A percentile compares a stretch with the other conserved stretches of the same genome.
Conservation (phyloP, 2,329 filamentous ascomycete genomes). For the Apiospora hydei region DNA sequence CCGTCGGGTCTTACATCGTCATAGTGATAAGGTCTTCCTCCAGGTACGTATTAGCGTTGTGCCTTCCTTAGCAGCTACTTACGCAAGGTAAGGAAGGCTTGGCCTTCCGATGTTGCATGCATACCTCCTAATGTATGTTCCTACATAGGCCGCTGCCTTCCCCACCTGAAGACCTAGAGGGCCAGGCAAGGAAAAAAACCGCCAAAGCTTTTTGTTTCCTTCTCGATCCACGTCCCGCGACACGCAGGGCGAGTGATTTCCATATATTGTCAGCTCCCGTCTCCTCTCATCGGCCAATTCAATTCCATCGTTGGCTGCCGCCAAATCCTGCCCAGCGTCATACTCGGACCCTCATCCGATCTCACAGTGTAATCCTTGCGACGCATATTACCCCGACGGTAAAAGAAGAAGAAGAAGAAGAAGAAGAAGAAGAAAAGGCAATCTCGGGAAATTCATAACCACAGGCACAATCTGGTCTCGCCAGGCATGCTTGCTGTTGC, state of each 20-base stretch:
- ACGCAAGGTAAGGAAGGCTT: background rate
- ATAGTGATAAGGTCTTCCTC: background rate
- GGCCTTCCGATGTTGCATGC: too few relatives aligned
- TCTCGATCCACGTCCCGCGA: background rate
- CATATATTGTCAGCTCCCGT: background rate
- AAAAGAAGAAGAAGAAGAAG: too few relatives aligned
- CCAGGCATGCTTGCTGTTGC: background rate
- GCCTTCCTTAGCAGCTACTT: background rate
- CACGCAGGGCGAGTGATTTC: background rate
- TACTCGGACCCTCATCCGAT: background rate
- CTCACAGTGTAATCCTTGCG: background rate
- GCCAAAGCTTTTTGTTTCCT: constrained; percentile 10
- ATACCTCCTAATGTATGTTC: background rate
- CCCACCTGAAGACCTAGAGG: background rate
- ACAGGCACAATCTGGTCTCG: background rate
- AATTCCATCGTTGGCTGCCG: background rate
- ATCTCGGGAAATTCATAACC: background rate
- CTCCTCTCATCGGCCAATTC: constrained; percentile 4
- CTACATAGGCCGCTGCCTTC: background rate
- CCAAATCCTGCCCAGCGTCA: background rate
- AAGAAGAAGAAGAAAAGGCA: background rate
- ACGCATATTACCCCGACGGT: background rate
- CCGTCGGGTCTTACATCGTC: constrained; percentile 8
- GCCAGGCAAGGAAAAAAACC: background rate
- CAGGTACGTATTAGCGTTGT: background rate